Conservation (phyloP, 164 flowering plant species). For the Pachysandra terminalis region DNA sequence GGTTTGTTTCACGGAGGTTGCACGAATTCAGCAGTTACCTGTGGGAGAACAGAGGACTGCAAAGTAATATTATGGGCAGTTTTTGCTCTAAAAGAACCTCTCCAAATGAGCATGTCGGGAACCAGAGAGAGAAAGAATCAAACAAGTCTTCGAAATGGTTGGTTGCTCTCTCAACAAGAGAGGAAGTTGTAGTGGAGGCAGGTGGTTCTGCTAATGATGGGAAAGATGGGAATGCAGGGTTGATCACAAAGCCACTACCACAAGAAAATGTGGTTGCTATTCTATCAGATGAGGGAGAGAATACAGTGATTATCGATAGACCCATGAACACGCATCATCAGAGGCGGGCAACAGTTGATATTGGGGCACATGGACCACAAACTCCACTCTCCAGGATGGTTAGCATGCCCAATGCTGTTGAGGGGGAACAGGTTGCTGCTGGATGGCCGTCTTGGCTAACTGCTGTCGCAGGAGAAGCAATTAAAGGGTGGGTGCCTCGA, state of each 20-base stretch:
- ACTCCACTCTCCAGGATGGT: conserved; percentile 15
- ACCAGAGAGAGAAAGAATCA: neutral
- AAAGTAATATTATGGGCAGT: neutral
- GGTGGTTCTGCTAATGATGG: conserved; percentile 6
- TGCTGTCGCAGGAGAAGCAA: conserved; percentile 35
- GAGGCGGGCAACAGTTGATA: conserved; percentile 19
- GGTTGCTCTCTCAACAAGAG: neutral
- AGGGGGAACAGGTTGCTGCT: conserved; percentile 19
- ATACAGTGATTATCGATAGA: conserved; percentile 5
- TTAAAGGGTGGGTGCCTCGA: conserved; percentile 37
- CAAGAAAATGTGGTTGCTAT: conserved; percentile 14
- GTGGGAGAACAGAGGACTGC: neutral
- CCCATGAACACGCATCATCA: conserved; percentile 16
- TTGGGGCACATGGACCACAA: conserved; percentile 13
- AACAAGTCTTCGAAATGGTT: neutral
- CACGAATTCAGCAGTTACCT: neutral
- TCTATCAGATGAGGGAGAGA: conserved; percentile 17
- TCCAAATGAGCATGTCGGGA: neutral
- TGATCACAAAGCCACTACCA: conserved; percentile 11
- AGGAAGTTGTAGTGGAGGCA: neutral
- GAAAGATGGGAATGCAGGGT: conserved; percentile 11
- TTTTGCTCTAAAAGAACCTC: neutral
- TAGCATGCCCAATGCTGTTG: conserved; percentile 17
- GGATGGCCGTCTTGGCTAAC: conserved; percentile 41
- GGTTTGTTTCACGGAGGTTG: neutral